Conservation (phyloP, 345 rosid species). For the Lepidium sativum region DNA sequence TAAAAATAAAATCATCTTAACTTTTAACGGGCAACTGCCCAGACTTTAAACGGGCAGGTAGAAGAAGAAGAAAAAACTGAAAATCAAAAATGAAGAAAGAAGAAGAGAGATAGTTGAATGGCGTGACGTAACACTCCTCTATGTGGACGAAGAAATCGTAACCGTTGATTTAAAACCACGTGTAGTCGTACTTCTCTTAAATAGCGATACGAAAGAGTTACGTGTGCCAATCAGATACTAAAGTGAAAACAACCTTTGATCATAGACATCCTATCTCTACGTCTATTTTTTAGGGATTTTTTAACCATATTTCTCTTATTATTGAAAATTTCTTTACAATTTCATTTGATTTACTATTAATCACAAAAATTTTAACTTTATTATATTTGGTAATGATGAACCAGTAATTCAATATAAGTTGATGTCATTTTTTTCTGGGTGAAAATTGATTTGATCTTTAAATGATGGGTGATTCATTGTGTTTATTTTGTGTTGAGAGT, state of each 20-base stretch:
- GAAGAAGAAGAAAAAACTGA: neutral
- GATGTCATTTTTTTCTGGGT: neutral
- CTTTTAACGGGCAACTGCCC: constrained; percentile 24
- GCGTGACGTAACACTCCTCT: constrained; percentile 33
- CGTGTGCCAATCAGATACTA: constrained; percentile 36
- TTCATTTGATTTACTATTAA: constrained; percentile 11
- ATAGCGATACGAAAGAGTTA: constrained; percentile 7
- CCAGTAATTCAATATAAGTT: no score
- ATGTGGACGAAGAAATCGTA: constrained; percentile 24
- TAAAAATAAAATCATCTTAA: neutral
- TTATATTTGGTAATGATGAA: neutral
- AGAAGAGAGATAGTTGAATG: constrained; percentile 15
- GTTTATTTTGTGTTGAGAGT: no score
- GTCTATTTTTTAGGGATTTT: constrained; percentile 4
- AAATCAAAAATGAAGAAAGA: constrained; percentile 6
- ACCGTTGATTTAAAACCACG: constrained; percentile 46
- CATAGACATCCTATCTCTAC: constrained; percentile 37
- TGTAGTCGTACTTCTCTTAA: neutral
- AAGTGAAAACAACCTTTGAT: constrained; percentile 28
- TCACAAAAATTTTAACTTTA: neutral
- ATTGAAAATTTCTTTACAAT: neutral
- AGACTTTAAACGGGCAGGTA: constrained; percentile 13
- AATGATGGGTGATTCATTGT: no score
- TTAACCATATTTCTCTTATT: neutral
- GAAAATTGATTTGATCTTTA: neutral